Base-by-base conservation (phyloP, 169 alveolate species). In the Plasmodium fragile region DNA sequence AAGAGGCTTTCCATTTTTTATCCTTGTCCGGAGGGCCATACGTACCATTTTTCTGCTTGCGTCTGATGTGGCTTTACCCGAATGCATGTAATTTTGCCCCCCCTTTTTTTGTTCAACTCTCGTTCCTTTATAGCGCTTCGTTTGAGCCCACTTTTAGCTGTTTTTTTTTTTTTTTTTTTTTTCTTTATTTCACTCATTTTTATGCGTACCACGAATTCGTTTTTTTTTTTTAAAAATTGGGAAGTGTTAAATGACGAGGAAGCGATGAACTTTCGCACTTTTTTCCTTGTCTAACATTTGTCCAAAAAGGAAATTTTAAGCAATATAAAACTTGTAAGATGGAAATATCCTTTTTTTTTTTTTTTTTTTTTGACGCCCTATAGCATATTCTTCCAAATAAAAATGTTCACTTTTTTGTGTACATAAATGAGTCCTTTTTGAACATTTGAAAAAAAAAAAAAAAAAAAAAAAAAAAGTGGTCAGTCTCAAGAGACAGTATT, bases 271-370 rank as follows among this genome's bases (percentile, higher is more conserved):
- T 41, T 36, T 49, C 8, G 59, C 39, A 78, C 53, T 78, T 78
- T 78, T 41, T 22, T 78, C n/a, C 28, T 78, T 78, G 72, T 78
- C 49, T 78, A 78, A 78, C 18, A 78, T 30, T 78, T 78, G 11
- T 78, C 83, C 83, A 78, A 78, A 78, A 78, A 2, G 75, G 75
- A 78, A 10, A 22, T 78, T 78, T 78, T 43, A 78, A 36, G 43
- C 32, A 45, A 78, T n/a, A 78, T 22, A 78, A 36, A 30, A 36
- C 10, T 78, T 78, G 55, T 39, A 78, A 36, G 83, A 78, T 3
- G 55, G 13, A 32, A 75, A 32, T 36, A 25, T 75, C 22, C 53
- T 78, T 78, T 36, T 78, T 78, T 25, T 25, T 77, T n/a, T n/a
- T 75, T n/a, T 2, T 75, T 32, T 36, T 78, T 78, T 25, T 25